A percentile compares a stretch with the other conserved stretches of the same genome.
Conservation (phyloP, 2,329 filamentous ascomycete genomes). For the Aspergillus quadricinctus region DNA sequence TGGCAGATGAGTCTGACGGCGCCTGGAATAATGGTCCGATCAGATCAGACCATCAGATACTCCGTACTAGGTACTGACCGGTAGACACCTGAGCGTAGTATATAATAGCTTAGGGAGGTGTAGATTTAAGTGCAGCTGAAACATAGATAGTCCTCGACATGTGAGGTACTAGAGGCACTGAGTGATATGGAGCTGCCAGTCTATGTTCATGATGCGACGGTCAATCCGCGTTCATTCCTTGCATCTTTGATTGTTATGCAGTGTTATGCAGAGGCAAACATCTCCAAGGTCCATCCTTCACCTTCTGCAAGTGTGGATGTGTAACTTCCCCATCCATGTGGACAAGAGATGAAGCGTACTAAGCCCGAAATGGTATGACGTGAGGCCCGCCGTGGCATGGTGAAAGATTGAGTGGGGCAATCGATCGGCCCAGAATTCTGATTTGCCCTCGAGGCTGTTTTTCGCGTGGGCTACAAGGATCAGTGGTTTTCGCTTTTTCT, state of each 20-base stretch:
- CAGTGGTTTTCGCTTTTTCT: conserved; percentile 2
- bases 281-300: background rate
- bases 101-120: background rate
- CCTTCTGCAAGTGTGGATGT: background rate
- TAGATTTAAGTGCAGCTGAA: background rate
- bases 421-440: background rate
- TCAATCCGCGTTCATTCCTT: background rate
- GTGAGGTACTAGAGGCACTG: background rate
- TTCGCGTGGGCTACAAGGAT: conserved; percentile 21
- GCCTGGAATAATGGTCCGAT: background rate
- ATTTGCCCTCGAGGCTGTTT: background rate
- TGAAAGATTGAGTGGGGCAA: background rate
- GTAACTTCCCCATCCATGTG: background rate
- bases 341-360: background rate
- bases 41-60: background rate
- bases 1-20: background rate
- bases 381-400: background rate
- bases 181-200: background rate
- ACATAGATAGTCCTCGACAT: background rate
- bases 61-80: background rate
- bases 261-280: background rate
- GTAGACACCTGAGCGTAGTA: background rate
- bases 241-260: background rate
- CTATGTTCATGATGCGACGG: background rate
- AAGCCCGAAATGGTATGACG: conserved; percentile 4